These are phyloP conservation scores for Entomortierella parvispora DNA, from an alignment of 192 early-diverging fungal species.

Conservation along the genomic window DNA sequence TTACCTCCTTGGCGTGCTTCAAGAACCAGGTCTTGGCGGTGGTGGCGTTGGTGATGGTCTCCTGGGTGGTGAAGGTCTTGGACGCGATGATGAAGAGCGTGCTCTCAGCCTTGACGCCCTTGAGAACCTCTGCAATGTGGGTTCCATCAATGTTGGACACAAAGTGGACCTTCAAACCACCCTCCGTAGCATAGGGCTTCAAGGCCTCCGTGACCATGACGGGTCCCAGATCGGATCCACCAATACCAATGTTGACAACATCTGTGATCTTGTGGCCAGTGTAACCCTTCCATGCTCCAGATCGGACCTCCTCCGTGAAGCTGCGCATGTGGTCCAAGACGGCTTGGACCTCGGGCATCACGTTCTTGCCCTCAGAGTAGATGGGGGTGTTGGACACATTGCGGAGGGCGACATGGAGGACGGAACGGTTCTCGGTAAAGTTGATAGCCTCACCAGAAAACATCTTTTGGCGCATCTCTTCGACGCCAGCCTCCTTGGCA, in stretches of 20 bases:
- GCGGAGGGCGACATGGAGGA: slow-evolving; percentile 94
- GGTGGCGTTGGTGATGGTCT: slow-evolving; percentile 96
- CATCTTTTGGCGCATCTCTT: slow-evolving; percentile 92
- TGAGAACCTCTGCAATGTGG: slow-evolving; percentile 93
- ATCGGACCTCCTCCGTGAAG: slow-evolving; percentile 85
- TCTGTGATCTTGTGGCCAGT: slow-evolving; percentile 95
- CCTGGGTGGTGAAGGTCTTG: slow-evolving; percentile 99
- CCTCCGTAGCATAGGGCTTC: slow-evolving; percentile 85
- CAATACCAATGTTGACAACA: slow-evolving; percentile 98
- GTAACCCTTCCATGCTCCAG: slow-evolving; percentile 95
- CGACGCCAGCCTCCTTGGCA: slow-evolving; percentile 85
- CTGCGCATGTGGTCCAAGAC: slow-evolving; percentile 94
- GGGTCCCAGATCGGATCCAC: slow-evolving; percentile 97
- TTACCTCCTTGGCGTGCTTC: slow-evolving; percentile 82
- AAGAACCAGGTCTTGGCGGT: slow-evolving; percentile 97
- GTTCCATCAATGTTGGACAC: slow-evolving; percentile 99
- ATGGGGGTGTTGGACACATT: slow-evolving; percentile 90
- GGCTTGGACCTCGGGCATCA: slow-evolving; percentile 94
- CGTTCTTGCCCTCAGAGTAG: slow-evolving; percentile 87
- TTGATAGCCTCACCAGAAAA: slow-evolving; percentile 96
- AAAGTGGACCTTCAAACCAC: slow-evolving; percentile 88
- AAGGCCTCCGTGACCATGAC: slow-evolving; percentile 99
- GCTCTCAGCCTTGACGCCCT: slow-evolving; percentile 86
- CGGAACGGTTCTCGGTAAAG: slow-evolving; percentile 95
- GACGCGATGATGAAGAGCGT: slow-evolving; percentile 95